A percentile compares a stretch with the other conserved stretches of the same genome.
These are phyloP conservation scores for Picea sitchensis DNA, from an alignment of 75 land plant genomes.

Conservation along the genomic window DNA sequence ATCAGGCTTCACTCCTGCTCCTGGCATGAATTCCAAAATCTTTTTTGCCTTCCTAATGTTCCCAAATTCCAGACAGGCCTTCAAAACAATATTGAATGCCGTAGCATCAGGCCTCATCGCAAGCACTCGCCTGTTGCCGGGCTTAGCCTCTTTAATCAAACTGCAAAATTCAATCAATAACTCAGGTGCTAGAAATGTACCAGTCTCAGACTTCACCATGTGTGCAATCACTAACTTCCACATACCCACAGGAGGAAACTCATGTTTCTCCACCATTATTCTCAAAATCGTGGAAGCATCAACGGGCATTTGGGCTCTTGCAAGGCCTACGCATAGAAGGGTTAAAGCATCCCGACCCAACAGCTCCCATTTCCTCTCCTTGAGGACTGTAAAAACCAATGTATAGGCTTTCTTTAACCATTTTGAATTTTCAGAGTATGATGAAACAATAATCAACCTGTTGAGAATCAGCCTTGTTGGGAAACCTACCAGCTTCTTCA, in stretches of 20 bases:
- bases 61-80: slow-evolving; percentile 45
- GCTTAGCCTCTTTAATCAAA: neutral
- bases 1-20: slow-evolving; percentile 41
- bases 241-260: slow-evolving; percentile 22
- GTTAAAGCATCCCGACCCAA: slow-evolving; percentile 27
- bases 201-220: slow-evolving; percentile 55
- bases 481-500: slow-evolving; percentile 34
- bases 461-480: slow-evolving; percentile 29
- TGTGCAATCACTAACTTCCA: slow-evolving; percentile 35
- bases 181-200: slow-evolving; percentile 46
- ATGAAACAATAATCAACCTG: slow-evolving; percentile 26
- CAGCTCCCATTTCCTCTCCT: slow-evolving; percentile 23
- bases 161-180: slow-evolving; percentile 49
- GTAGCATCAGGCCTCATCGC: slow-evolving; percentile 27
- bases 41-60: slow-evolving; percentile 45
- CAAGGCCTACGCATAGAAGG: slow-evolving; percentile 32
- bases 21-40: slow-evolving; percentile 49
- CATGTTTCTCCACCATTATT: slow-evolving; percentile 26
- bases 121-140: slow-evolving; percentile 8
- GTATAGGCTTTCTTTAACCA: slow-evolving; percentile 39
- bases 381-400: slow-evolving; percentile 23
- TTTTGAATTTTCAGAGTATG: slow-evolving; percentile 27
- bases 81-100: slow-evolving; percentile 50
- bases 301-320: slow-evolving; percentile 52
- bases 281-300: slow-evolving; percentile 44